These are phyloP conservation scores for Acorus calamus DNA, from an alignment of 106 monocot genomes.

Conservation along the genomic window DNA sequence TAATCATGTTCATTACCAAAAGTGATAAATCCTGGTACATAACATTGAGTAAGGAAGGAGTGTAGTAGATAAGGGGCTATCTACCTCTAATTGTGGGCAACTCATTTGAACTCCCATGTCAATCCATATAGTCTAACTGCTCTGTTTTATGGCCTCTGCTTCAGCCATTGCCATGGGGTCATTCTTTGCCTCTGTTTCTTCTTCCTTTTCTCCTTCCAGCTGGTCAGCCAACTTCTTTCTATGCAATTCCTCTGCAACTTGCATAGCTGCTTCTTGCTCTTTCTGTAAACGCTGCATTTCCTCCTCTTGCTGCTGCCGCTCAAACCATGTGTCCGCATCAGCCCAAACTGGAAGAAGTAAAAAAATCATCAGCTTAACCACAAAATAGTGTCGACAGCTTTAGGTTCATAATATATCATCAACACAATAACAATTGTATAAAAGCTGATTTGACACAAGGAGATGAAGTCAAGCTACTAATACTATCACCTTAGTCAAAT, in stretches of 20 bases:
- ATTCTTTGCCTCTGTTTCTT: constrained; percentile 36
- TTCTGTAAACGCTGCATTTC: constrained; percentile 80
- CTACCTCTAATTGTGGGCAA: too few relatives aligned
- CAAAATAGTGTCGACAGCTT: not conserved
- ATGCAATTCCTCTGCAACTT: constrained; percentile 72
- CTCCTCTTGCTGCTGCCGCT: constrained; percentile 91
- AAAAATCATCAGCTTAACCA: not conserved
- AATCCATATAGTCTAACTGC: too few relatives aligned
- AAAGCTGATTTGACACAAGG: too few relatives aligned
- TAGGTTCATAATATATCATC: too few relatives aligned
- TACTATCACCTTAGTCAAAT: too few relatives aligned
- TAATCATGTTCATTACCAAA: too few relatives aligned
- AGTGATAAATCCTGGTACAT: too few relatives aligned
- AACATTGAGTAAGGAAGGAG: too few relatives aligned
- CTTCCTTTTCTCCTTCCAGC: constrained; percentile 80
- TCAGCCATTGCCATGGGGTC: constrained; percentile 80
- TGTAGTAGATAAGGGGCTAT: too few relatives aligned
- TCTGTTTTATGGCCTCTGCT: constrained; percentile 32
- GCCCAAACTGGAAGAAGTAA: constrained; percentile 61
- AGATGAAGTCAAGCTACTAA: not conserved
- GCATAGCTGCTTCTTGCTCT: constrained; percentile 73
- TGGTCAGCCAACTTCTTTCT: constrained; percentile 77
- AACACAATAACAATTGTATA: too few relatives aligned
- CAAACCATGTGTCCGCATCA: constrained; percentile 96
- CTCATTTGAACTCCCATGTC: too few relatives aligned